Base-by-base conservation (phyloP, 192 early-diverging fungal species). In the Endogone sp. region DNA sequence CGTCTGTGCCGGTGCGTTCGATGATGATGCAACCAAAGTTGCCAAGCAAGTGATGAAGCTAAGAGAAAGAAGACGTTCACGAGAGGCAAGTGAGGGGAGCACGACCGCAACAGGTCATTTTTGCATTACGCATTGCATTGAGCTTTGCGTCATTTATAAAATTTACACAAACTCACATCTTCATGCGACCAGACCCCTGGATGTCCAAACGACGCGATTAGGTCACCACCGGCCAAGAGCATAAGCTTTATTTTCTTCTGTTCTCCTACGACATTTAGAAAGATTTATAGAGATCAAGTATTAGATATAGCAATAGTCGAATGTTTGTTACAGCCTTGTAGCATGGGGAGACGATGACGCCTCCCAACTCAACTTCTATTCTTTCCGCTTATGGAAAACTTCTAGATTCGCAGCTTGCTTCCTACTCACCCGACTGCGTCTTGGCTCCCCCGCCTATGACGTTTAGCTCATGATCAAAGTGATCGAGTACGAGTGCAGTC, bases 161-260 rank as follows among this genome's bases (percentile, higher is more conserved):
- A 62, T 56, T 23, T 10, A 25, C 3, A 11, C 28, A 6, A n/a
- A 75, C 90, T 75, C 88, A 94, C 90, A 86, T 99, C 96, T 27
- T 86, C 84, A 10, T 86, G 86, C 3, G 88, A 81, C 96, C 96
- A 98, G 28, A 98, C 86, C 55, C 90, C 86, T 9, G 93, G 95
- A 30, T 88, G 87, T 10, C 93, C 94, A 82, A 99, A 97, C 4
- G 95, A 96, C 72, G 96, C 91, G 31, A 99, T 98, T 28, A 99
- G 79, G 72, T 99, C 98, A 31, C 95, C 95, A 60, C 98, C 98
- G 27, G 98, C 95, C 59, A 99, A 82, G 26, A 99, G 82, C 87
- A 98, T 90, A 56, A 98, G 91, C 64, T 89, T 86, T 65, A 97
- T 91, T 25, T 81, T 79, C 56, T 81, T 75, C 44, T 76, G 72